Evolutionary conservation across 2,329 filamentous ascomycete species (phyloP).

Genomic region (Diaporthe sp.): DNA sequence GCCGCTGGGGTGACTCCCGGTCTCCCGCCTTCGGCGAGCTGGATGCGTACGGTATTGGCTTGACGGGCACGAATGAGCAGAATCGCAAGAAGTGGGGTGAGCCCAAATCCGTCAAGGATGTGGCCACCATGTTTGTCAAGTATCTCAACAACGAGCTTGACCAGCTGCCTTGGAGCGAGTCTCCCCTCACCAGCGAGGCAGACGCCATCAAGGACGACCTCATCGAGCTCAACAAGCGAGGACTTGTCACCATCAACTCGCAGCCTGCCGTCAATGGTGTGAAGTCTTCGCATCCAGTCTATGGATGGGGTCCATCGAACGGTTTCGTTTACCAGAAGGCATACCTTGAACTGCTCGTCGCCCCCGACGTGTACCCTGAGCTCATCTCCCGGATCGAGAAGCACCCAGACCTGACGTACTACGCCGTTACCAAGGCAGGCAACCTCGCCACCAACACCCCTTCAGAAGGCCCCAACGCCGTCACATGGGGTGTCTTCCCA

Average conservation of each 20-base stretch:
- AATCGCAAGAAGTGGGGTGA: slow-evolving; percentile 96
- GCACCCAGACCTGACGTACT: slow-evolving; percentile 89
- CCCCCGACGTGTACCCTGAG: slow-evolving; percentile 82
- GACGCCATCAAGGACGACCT: slow-evolving; percentile 82
- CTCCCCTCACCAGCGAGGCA: slow-evolving; percentile 85
- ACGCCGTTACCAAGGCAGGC: slow-evolving; percentile 88
- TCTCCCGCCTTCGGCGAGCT: slow-evolving; percentile 97
- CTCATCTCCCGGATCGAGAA: slow-evolving; percentile 82
- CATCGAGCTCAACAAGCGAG: slow-evolving; percentile 84
- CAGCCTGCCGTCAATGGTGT: slow-evolving; percentile 94
- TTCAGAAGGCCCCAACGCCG: slow-evolving; percentile 92
- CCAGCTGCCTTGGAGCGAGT: slow-evolving; percentile 93
- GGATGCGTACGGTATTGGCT: slow-evolving; percentile 91
- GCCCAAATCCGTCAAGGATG: slow-evolving; percentile 82
- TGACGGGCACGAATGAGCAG: slow-evolving; percentile 95
- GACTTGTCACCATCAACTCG: slow-evolving; percentile 95
- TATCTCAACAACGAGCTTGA: slow-evolving; percentile 87
- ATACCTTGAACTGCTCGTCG: slow-evolving; percentile 91
- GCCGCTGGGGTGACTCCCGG: slow-evolving; percentile 96
- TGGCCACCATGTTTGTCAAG: slow-evolving; percentile 85
- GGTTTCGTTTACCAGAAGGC: slow-evolving; percentile 99
- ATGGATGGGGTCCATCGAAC: slow-evolving; percentile 95
- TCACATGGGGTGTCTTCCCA: slow-evolving; percentile 99
- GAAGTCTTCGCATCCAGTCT: slow-evolving; percentile 86
- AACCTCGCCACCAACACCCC: slow-evolving; percentile 87